Base-by-base conservation (phyloP, 169 alveolate species). In the Plasmodium billcollinsi region DNA sequence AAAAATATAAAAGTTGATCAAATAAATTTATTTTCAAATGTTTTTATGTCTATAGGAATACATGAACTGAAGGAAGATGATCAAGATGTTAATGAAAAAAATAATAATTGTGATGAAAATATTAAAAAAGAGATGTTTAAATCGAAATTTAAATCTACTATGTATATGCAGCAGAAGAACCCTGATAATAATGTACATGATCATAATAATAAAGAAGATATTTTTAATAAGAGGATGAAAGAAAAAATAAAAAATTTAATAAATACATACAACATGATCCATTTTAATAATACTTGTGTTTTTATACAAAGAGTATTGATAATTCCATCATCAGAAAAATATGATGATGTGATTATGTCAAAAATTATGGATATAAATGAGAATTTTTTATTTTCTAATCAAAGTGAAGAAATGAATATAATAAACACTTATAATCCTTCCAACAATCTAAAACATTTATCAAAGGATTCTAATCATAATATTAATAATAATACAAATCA, bases 231-330 rank as follows among this genome's bases (percentile, higher is more conserved):
- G 15, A 72, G 50, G 15, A 14, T 62, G 54, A 49, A 49, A 11
- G 70, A 72, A 7, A 61, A 86, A 3, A 14, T 86, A 63, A 15
- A 71, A 18, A 63, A 86, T 6, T 24, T 72, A 12, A 61, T 86
- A 0, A 58, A 49, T 29, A 43, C 88, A 0, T 67, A 86, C 21
- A 86, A 86, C 62, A 50, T 26, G n/a, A 58, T 86, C 11, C 63
- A 24, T 59, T 86, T 86, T 61, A 73, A 33, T 9, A 72, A 86
- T 26, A 86, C 78, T 59, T 86, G 86, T 61, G 92, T 86, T 1
- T 86, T 86, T n/a, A 65, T 86, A 58, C 92, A 86, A 72, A 33
- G 92, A 29, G 92, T 86, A 24, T 67, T 86, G 2, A 59, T 86
- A 12, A 72, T 86, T 65, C 92, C 92, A 3, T 59, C 75, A 0